Evolutionary conservation across 805 yeast genomes (phyloP), one percentile per base, ranked within the genome.

Genomic region (Yamadazyma akitaensis): DNA sequence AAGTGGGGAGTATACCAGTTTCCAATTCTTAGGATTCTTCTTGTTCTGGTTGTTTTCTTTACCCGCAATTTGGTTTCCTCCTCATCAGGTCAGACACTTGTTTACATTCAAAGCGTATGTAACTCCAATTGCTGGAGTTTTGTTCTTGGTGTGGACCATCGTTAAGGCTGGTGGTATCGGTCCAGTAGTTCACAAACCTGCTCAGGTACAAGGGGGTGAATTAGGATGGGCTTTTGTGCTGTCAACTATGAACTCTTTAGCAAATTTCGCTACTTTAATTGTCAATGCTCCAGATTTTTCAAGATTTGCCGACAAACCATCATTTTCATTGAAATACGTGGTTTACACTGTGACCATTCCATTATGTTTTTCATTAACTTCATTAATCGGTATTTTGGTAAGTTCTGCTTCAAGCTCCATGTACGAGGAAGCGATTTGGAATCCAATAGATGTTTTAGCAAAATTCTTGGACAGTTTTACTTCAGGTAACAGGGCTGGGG

Each of bases 241-340:
- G 55, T 80, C 92, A 5, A 73, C 82, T 28, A 86, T 90, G 96
- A 84, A 82, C 65, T 76, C 90, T 17, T 68, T 89, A 51, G 87
- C 95, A 24, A 89, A 88, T 67, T 89, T 89, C 60, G 94, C 96
- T 5, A 85, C 96, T n/a, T 75, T 89, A 58, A 85, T 90, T 59
- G 78, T 85, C 44, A 89, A 89, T 67, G 87, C 94, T 13, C 95
- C 96, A 1, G 97, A 89, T 71, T 89, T 89, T 65, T 77, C 96
- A 21, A 80, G 97, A 64, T 84, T 88, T 67, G 85, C 96, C 9
- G 77, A 73, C 52, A 66, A 60, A 47, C 70, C 72, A 9, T 58
- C 70, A 5, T 67, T 66, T 45, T 54, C 64, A 33, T 64, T 71
- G 62, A 70, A 70, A 51, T 70, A 70, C 46, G 51, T 68, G 42